phyloP scores from a whole-genome alignment of 495 filamentous ascomycete species.

The Usnea hakonensis region DNA sequence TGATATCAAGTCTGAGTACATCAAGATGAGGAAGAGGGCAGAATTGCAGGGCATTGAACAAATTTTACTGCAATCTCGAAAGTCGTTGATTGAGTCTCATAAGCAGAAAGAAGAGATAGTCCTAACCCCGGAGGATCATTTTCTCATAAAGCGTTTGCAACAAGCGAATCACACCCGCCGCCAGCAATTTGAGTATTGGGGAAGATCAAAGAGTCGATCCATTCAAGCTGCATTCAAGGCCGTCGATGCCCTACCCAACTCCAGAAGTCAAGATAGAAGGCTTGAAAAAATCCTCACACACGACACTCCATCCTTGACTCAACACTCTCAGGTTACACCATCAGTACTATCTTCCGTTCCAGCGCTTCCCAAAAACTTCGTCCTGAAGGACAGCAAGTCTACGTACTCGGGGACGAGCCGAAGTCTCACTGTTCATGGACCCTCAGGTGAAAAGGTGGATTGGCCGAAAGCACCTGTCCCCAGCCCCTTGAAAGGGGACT shows the following conservation, averaged over 20 bases:
- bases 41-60: slow-evolving; percentile 3
- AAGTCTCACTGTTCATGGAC: slow-evolving; percentile 1
- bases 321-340: neutral
- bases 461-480: slow-evolving; percentile 5
- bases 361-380: neutral
- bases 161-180: slow-evolving; percentile 21
- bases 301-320: neutral
- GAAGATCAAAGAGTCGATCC: neutral
- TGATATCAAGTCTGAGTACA: neutral
- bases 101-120: neutral
- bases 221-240: neutral
- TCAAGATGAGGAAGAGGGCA: neutral
- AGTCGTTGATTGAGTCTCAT: neutral
- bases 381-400: neutral
- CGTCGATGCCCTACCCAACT: neutral
- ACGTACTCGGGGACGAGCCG: slow-evolving; percentile 1
- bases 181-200: slow-evolving; percentile 27
- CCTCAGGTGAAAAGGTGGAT: slow-evolving; percentile 1
- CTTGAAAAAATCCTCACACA: neutral
- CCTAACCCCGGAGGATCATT: neutral
- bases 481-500: neutral
- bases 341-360: neutral
- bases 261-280: neutral
- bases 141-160: slow-evolving; percentile 19
- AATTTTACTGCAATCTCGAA: neutral